These are phyloP conservation scores for Musa beccarii DNA, from an alignment of 176 grass and related monocot genomes.

Conservation along the genomic window DNA sequence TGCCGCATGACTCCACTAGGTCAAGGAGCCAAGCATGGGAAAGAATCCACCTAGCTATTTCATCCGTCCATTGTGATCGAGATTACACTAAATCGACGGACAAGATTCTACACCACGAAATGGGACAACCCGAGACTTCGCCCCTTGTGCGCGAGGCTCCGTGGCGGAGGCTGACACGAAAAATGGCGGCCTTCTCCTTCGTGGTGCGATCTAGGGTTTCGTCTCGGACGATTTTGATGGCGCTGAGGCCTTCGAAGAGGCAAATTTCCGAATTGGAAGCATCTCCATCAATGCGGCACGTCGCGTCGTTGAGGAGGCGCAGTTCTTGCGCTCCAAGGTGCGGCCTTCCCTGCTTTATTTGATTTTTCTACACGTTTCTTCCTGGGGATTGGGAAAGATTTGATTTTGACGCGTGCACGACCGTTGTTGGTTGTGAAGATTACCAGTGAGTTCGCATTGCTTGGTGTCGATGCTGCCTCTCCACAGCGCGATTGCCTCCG, in stretches of 20 bases:
- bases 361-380: not conserved
- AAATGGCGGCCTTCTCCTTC: conserved; percentile 39
- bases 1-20: too few relatives aligned
- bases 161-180: not conserved
- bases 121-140: too few relatives aligned
- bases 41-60: too few relatives aligned
- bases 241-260: conserved; percentile 15
- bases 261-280: not conserved
- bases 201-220: conserved; percentile 39
- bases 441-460: conserved; percentile 34
- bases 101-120: too few relatives aligned
- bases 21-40: too few relatives aligned
- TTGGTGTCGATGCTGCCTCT: conserved; percentile 54
- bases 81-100: too few relatives aligned
- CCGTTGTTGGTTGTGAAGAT: conserved; percentile 14
- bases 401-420: not conserved
- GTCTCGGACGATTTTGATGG: conserved; percentile 21
- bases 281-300: not conserved
- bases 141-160: not conserved
- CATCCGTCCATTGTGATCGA: too few relatives aligned
- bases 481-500: conserved; percentile 54
- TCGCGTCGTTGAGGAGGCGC: conserved; percentile 15
- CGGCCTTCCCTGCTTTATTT: not conserved
- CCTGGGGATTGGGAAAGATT: not conserved
- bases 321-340: conserved; percentile 45